phyloP scores from a whole-genome alignment of 306 rosid genomes.

The Carpinus fangiana region DNA sequence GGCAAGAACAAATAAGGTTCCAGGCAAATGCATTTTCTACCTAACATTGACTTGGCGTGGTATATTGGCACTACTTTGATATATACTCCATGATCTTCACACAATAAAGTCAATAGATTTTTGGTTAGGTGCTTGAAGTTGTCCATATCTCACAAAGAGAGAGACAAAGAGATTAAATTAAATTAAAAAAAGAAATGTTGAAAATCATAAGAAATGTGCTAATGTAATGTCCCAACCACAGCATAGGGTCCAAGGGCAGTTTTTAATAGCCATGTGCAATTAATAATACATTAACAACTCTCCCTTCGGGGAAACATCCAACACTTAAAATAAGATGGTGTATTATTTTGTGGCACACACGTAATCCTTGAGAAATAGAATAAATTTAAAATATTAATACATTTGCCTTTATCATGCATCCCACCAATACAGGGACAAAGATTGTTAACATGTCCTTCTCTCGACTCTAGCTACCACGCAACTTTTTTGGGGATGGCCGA shows the following conservation, averaged over 20 bases:
- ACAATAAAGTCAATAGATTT: slow-evolving; percentile 2
- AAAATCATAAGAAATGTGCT: background rate
- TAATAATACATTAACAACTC: slow-evolving; percentile 28
- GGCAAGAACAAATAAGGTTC: background rate
- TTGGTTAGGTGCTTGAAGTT: background rate
- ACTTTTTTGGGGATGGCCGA: slow-evolving; percentile 10
- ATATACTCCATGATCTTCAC: background rate
- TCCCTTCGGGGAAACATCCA: slow-evolving; percentile 21
- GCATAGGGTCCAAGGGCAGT: slow-evolving; percentile 28
- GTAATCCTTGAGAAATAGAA: slow-evolving; percentile 40
- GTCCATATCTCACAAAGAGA: background rate
- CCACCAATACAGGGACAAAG: slow-evolving; percentile 48
- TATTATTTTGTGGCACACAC: slow-evolving; percentile 33
- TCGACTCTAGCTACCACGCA: slow-evolving; percentile 32
- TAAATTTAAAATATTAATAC: slow-evolving; percentile 24
- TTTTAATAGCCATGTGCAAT: slow-evolving; percentile 23
- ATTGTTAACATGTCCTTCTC: slow-evolving; percentile 65
- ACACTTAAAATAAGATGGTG: slow-evolving; percentile 18
- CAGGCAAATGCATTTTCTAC: background rate
- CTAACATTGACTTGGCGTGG: slow-evolving; percentile 20
- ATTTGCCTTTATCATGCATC: slow-evolving; percentile 44
- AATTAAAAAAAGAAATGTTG: background rate
- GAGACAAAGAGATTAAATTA: background rate
- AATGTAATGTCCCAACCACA: background rate
- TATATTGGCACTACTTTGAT: background rate